phyloP scores from a whole-genome alignment of 495 filamentous ascomycete species.

The Penicillium odoratum region DNA sequence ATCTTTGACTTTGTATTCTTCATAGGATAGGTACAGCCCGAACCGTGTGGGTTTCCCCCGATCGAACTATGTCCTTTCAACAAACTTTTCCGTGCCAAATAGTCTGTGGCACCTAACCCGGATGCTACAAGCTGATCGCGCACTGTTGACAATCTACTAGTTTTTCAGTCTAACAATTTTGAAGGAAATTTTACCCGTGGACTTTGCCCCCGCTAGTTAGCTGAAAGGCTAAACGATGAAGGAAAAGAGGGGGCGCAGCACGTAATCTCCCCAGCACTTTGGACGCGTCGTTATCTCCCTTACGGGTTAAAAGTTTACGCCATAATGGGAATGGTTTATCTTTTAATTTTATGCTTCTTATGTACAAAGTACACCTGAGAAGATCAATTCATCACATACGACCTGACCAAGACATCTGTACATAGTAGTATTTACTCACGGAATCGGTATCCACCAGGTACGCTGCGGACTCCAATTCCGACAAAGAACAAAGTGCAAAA shows the following conservation, averaged over 20 bases:
- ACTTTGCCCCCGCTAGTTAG: background rate
- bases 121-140: slow-evolving; percentile 14
- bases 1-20: background rate
- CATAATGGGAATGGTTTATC: background rate
- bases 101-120: slow-evolving; percentile 12
- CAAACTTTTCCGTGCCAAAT: slow-evolving; percentile 2
- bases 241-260: slow-evolving; percentile 3
- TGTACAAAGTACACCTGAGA: too few species aligned
- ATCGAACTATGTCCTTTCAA: slow-evolving; percentile 12
- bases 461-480: background rate
- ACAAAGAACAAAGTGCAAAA: background rate
- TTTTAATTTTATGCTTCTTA: background rate
- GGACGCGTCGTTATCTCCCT: slow-evolving; percentile 1
- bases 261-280: background rate
- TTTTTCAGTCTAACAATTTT: slow-evolving; percentile 1
- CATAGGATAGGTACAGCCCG: background rate
- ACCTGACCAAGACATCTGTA: too few species aligned
- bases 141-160: background rate
- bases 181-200: background rate
- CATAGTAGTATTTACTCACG: background rate
- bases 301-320: background rate
- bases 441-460: background rate
- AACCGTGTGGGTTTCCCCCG: slow-evolving; percentile 9
- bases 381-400: too few species aligned
- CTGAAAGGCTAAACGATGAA: background rate